Base-by-base conservation (phyloP, 257 asterid genomes). In the Nicotiana benthamiana region DNA sequence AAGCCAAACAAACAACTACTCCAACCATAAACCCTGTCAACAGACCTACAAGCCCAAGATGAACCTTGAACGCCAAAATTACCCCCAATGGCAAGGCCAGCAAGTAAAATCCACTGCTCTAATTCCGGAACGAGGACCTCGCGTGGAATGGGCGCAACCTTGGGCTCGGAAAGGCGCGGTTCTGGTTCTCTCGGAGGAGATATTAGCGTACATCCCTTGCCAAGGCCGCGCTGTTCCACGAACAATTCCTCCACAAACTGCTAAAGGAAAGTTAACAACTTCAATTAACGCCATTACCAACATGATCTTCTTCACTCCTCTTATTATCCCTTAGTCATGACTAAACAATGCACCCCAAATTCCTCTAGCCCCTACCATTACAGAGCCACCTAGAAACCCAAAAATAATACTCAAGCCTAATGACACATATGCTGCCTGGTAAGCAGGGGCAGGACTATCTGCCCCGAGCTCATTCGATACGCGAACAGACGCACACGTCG, bases 381-480 rank as follows among this genome's bases (percentile, higher is more conserved):
- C 36, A 7, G 83, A 74, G 13, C 90, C 96, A 0, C 96, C 98
- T 0, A 84, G 0, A 1, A 89, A 15, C 28, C 99, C 98, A 0
- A 61, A 74, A 1, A 85, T 0, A 18, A 85, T 43, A 43, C 95
- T 70, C 4, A 81, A 22, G 5, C 80, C 68, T 0, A 93, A 62
- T 0, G 90, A 87, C 1, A 89, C 79, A 2, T 82, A 83, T 0
- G 93, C 95, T 3, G 97, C 85, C 8, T 72, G 82, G 30, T 67
- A 77, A 10, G 98, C 98, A 0, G 7, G 11, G 9, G 24, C 24
- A 0, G 93, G 75, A 3, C 78, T 84, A 57, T 82, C 66, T 0
- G 96, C 97, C 0, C 99, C 99, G 0, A 95, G 84, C 89, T 94
- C 97, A 15, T 95, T 93, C 9, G 99, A 89, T 1, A 91, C 92